Base-by-base conservation (phyloP, 2,329 filamentous ascomycete species). In the Fusarium acutatum region DNA sequence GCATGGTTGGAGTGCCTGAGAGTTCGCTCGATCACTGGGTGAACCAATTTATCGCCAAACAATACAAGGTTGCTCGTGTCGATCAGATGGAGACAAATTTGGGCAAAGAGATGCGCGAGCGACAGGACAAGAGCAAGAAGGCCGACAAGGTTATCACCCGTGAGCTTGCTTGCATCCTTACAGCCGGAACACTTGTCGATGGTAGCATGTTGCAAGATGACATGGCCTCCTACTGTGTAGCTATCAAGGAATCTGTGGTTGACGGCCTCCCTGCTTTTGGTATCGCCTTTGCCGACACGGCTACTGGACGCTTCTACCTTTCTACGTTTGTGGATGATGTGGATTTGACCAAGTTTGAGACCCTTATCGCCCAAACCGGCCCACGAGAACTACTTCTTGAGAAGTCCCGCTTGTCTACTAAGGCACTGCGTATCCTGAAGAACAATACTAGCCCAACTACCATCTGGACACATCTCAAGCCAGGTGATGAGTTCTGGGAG, bases 61-160 rank as follows among this genome's bases (percentile, higher is more conserved):
- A 97, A 38, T 97, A 91, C 89, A 99, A 99, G 83, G 97, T 99
- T 60, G 96, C 96, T 12, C 89, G 96, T 24, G 96, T 99, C 30
- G 96, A 98, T 81, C 96, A 99, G 81, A 95, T 95, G 87, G 96
- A 99, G 84, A 97, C 95, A 38, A 96, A 96, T 5, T 85, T 99
- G 14, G 95, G 92, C 65, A 99, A 99, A 81, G 96, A 99, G 82
- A 98, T 99, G 96, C 92, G 96, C n/a, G 96, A 99, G 82, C 90
- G 96, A 54, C 94, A 93, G 71, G 89, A 87, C 64, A 85, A 86
- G 72, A 83, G 84, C 53, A 93, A 92, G 78, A 96, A 95, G 81
- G 92, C 92, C 38, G 95, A 98, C 81, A 98, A 98, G 82, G 91
- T 99, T 77, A 99, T 99, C 76, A 92, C 91, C 52, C 90, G 96